These are phyloP conservation scores for Wickerhamiella cacticola DNA, from an alignment of 805 yeast species.

Conservation along the genomic window DNA sequence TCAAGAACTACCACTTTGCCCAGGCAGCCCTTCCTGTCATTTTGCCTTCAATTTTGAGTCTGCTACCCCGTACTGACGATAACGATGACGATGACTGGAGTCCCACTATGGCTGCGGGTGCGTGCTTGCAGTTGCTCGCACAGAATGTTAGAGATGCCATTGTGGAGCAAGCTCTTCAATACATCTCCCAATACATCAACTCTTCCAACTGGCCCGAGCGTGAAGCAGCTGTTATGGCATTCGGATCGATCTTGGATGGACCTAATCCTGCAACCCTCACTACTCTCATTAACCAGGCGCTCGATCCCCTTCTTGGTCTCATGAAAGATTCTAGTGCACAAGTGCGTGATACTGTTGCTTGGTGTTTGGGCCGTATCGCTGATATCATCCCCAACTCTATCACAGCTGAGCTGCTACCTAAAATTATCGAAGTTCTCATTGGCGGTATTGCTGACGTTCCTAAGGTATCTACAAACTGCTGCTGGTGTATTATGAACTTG, in stretches of 20 bases:
- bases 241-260: slow-evolving; percentile 93
- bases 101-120: slow-evolving; percentile 97
- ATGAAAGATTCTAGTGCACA: slow-evolving; percentile 67
- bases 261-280: slow-evolving; percentile 66
- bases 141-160: slow-evolving; percentile 79
- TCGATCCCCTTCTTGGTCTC: slow-evolving; percentile 61
- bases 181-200: slow-evolving; percentile 64
- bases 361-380: slow-evolving; percentile 96
- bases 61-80: slow-evolving; percentile 79
- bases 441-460: slow-evolving; percentile 84
- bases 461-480: slow-evolving; percentile 88
- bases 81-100: slow-evolving; percentile 93
- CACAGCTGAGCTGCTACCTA: slow-evolving; percentile 56
- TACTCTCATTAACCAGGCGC: slow-evolving; percentile 63
- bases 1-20: slow-evolving; percentile 66
- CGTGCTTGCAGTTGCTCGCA: slow-evolving; percentile 88
- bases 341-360: slow-evolving; percentile 93
- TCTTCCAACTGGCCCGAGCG: slow-evolving; percentile 66
- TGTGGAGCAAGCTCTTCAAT: slow-evolving; percentile 70
- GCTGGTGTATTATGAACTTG: slow-evolving; percentile 92
- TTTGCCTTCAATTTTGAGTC: slow-evolving; percentile 68
- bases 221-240: slow-evolving; percentile 98
- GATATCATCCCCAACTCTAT: slow-evolving; percentile 73
- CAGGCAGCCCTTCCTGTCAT: slow-evolving; percentile 72
- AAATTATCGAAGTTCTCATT: slow-evolving; percentile 58